Evolutionary conservation across 257 asterid species (phyloP).

Genomic region (Misopates orontium): DNA sequence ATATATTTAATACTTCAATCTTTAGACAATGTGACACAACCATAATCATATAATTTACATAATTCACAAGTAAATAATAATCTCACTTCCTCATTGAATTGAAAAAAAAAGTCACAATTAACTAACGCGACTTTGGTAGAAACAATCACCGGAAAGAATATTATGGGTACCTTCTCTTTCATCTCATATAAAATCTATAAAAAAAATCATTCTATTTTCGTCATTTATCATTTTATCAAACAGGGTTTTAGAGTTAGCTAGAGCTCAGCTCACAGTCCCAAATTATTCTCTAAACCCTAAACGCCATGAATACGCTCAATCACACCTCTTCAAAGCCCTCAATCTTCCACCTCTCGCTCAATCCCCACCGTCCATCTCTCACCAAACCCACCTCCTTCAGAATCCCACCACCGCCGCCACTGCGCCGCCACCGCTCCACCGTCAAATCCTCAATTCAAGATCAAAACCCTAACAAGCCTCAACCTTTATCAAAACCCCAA

Average conservation of each 20-base stretch:
- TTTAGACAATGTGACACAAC: no score
- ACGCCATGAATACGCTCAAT: constrained; percentile 46
- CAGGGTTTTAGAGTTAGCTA: constrained; percentile 36
- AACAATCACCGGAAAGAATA: constrained; percentile 19
- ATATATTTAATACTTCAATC: no score
- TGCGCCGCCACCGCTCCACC: constrained; percentile 28
- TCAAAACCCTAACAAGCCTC: constrained; percentile 19
- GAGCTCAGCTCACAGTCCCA: not conserved
- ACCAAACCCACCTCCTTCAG: constrained; percentile 33
- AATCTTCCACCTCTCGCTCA: constrained; percentile 25
- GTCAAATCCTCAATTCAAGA: constrained; percentile 36
- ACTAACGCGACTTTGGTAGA: constrained; percentile 1
- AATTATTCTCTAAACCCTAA: constrained; percentile 38
- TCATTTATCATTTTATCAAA: not conserved
- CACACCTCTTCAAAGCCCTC: constrained; percentile 35
- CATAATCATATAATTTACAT: no score
- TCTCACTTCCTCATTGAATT: no score
- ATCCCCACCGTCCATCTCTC: constrained; percentile 33
- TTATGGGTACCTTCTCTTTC: not conserved
- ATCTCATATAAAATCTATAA: not conserved
- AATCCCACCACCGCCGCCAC: constrained; percentile 34
- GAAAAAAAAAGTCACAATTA: no score
- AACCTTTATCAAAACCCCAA: not conserved
- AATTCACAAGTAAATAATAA: no score
- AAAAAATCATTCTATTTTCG: not conserved